phyloP scores from a whole-genome alignment of 78 protist genomes.

The Fonticula alba region DNA sequence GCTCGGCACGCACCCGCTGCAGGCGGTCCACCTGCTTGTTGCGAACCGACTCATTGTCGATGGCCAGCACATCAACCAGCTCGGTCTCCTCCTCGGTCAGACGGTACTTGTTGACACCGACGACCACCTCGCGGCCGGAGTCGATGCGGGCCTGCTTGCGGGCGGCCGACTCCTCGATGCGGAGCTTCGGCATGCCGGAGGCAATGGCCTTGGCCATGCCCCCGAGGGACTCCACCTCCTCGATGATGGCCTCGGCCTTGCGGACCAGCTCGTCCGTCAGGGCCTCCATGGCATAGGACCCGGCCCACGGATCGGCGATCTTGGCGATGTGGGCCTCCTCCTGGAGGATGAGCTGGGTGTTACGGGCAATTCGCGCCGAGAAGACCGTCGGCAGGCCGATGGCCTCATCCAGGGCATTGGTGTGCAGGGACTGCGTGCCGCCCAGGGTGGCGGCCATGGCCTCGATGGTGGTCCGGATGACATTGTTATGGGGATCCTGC shows the following conservation, averaged over 20 bases:
- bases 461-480: conserved; percentile 92
- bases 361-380: conserved; percentile 84
- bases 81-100: conserved; percentile 37
- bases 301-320: conserved; percentile 86
- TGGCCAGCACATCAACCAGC: conserved; percentile 28
- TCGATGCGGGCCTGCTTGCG: conserved; percentile 81
- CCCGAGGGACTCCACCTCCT: conserved; percentile 59
- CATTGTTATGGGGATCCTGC: conserved; percentile 84
- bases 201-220: conserved; percentile 78
- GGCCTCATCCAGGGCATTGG: conserved; percentile 79
- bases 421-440: conserved; percentile 91
- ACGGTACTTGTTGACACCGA: conserved; percentile 86
- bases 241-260: conserved; percentile 15
- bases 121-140: conserved; percentile 63
- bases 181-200: conserved; percentile 78
- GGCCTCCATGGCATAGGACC: conserved; percentile 81
- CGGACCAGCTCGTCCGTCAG: conserved; percentile 62
- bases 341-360: conserved; percentile 84
- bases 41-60: conserved; percentile 24
- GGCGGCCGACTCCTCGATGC: conserved; percentile 89
- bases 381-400: conserved; percentile 83
- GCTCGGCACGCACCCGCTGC: neutral
- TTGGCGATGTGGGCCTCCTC: conserved; percentile 69
- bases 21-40: conserved; percentile 10
- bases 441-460: conserved; percentile 92